Evolutionary conservation across 768 basidiomycete species (phyloP).

Genomic region (Strobilomyces dryophilus): DNA sequence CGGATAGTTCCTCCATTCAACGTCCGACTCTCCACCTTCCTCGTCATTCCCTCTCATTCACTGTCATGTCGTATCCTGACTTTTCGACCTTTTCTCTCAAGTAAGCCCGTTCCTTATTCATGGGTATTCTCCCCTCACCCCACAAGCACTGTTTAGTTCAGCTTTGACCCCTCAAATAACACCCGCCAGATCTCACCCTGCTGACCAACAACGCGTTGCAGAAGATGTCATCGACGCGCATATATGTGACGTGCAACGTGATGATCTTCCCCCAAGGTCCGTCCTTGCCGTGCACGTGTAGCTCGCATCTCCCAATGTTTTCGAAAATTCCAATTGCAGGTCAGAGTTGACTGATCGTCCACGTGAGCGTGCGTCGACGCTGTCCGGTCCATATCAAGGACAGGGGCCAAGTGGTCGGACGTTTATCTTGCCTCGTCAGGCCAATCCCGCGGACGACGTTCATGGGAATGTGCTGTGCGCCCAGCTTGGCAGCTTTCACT

Average conservation of each 20-base stretch:
- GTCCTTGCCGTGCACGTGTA: constrained; percentile 28
- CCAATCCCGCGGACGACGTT: constrained; percentile 21
- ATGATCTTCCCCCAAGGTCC: constrained; percentile 33
- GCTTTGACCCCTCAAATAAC: constrained; percentile 27
- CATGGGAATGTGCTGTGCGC: constrained; percentile 23
- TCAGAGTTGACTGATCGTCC: constrained; percentile 15
- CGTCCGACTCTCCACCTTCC: constrained; percentile 4
- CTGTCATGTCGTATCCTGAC: constrained; percentile 22
- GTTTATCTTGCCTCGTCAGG: constrained; percentile 9
- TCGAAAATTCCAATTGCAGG: constrained; percentile 20
- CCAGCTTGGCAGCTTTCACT: constrained; percentile 25
- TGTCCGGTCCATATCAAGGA: constrained; percentile 20
- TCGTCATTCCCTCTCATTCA: neutral
- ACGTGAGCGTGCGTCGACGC: constrained; percentile 18
- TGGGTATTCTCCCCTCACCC: neutral
- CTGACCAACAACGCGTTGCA: constrained; percentile 26
- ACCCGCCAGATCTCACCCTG: constrained; percentile 24
- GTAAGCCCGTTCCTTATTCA: constrained; percentile 8
- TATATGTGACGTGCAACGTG: constrained; percentile 27
- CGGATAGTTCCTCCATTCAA: constrained; percentile 5
- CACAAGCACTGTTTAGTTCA: constrained; percentile 11
- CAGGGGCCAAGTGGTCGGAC: constrained; percentile 12
- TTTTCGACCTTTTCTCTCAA: constrained; percentile 27
- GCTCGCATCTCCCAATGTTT: constrained; percentile 4
- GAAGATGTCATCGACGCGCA: constrained; percentile 28